Base-by-base conservation (phyloP, 345 rosid genomes). In the Hevea brasiliensis region DNA sequence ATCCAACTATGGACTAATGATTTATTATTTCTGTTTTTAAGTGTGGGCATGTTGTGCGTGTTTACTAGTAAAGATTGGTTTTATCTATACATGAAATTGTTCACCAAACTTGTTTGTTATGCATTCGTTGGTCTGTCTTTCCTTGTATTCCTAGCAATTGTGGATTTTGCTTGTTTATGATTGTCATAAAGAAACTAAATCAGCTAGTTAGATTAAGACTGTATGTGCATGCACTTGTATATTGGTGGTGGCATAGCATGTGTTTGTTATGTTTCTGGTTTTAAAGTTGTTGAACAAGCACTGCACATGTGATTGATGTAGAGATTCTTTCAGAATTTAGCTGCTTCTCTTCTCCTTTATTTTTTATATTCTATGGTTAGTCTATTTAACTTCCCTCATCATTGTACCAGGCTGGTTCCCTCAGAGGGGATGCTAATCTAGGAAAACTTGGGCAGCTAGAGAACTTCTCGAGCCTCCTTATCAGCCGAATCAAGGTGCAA, bases 391-490 rank as follows among this genome's bases (percentile, higher is more conserved):
- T 41, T 17, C 13, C 21, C 44, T 4, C 45, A 59, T 45, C 51
- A 10, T n/a, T 48, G 70, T 78, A 67, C 48, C 91, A 91, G 99
- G 92, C 88, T 4, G 89, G 85, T 37, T 88, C 85, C 12, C 67
- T 81, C 67, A 79, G 85, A 47, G 89, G 87, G n/a, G 91, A 94
- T 72, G 83, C 83, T 0, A 82, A 80, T 57, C 63, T 77, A 42
- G 74, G 79, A 65, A 89, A 87, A 73, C 88, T 95, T 3, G 76
- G 79, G 72, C 93, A 82, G 69, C 87, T 95, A 0, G 90, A 87
- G 77, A 82, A 71, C 61, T 95, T 95, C 79, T 70, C 87, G 77
- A 81, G 80, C 84, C 86, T 82, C 35, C 89, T 95, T 10, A 64
- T 88, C 50, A 71, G 85, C 83, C 68, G 80, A 71, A 75, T 84